Evolutionary conservation across 2,329 filamentous ascomycete genomes (phyloP).

Genomic region (Colletotrichum gigasporum): DNA sequence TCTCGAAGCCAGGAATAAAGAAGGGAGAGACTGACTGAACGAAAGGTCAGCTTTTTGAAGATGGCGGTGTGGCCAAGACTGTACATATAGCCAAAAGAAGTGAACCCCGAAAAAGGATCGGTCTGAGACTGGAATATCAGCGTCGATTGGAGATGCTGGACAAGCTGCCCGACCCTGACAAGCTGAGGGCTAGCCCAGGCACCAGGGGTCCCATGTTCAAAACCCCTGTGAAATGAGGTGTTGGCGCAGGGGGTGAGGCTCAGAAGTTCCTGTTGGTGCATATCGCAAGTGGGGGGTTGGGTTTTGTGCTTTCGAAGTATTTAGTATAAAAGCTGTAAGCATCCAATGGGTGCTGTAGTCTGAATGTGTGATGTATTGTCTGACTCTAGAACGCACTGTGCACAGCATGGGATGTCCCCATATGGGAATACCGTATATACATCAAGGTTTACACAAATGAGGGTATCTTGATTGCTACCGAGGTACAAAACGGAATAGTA

Average conservation of each 20-base stretch:
- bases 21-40: background rate
- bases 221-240: background rate
- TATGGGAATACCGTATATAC: no score
- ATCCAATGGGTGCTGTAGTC: no score
- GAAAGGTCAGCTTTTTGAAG: background rate
- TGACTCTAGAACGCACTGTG: no score
- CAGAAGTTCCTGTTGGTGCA: background rate
- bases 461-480: no score
- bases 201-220: background rate
- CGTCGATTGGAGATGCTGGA: background rate
- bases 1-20: background rate
- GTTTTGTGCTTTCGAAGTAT: background rate
- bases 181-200: background rate
- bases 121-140: background rate
- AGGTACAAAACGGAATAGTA: no score
- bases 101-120: background rate
- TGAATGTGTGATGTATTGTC: no score
- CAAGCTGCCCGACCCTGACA: background rate
- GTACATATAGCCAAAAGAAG: background rate
- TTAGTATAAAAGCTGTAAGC: no score
- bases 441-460: no score
- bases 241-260: background rate
- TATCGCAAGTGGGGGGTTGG: background rate
- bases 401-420: no score
- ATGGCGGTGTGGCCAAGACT: background rate